Evolutionary conservation across 441 rosid genomes (phyloP), one percentile per base, ranked within the genome.

Genomic region (Brassica balearica): DNA sequence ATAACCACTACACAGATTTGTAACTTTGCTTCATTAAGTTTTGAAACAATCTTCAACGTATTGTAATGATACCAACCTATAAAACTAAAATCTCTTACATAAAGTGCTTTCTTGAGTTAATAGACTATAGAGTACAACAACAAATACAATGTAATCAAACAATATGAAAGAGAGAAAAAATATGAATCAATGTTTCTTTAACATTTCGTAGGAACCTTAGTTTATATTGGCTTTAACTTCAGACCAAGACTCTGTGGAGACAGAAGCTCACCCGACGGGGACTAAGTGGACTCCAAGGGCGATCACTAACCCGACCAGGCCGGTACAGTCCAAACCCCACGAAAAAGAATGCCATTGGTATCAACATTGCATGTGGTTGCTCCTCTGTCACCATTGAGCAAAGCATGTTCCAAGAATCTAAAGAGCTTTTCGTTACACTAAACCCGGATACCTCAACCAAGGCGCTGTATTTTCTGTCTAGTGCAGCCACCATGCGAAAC

Each of bases 211-310:
- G 90, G 61, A 69, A 84, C 78, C 4, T 91, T 87, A 56, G 95
- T 91, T 80, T 89, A 89, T 77, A 91, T 91, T 17, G 93, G 93
- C 85, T 91, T 91, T 4, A 91, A 84, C 85, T 91, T 91, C 85
- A 91, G 72, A 10, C 95, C 95, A 87, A 91, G 86, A 87, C 91
- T 91, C 86, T 89, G 93, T 1, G 95, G 93, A 20, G 93, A 91
- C 51, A 91, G 93, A 55, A 91, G 95, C 81, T 91, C 95, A 79
- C 90, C 89, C 1, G 91, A 88, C 1, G 88, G 90, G 88, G 90
- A 76, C 92, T 88, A 36, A 91, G 85, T 2, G 93, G 95, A 69
- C 95, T 91, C 65, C 89, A 71, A 0, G 93, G 93, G 78, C 95
- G 89, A 79, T 78, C 87, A 0, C 74, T 83, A 64, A 86, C 80